Evolutionary conservation across 768 basidiomycete genomes (phyloP), one percentile per base, ranked within the genome.

Genomic region (Kwoniella dendrophila): DNA sequence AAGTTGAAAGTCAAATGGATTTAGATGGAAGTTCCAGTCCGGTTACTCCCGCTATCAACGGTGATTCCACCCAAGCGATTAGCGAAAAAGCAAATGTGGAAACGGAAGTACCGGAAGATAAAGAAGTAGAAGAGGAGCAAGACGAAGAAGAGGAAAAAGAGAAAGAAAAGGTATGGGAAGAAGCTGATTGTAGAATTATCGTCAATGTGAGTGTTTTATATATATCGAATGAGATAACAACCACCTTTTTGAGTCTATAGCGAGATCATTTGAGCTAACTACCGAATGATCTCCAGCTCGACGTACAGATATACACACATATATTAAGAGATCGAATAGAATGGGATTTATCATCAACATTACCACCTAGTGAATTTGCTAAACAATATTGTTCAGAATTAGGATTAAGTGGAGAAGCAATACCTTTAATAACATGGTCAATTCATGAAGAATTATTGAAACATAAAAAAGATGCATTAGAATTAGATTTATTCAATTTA

Each of bases 291-390:
- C 36, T n/a, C 20, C 78, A 96, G 92, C 91, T 99, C 75, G 96
- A 99, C 80, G 92, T 98, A 26, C 96, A 99, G 78, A 89, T 99
- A 74, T 90, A 88, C 24, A 90, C 88, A 48, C 84, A 92, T 75
- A 92, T 95, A 78, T 83, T 99, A 1, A 83, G 90, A 59, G 96
- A 99, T 80, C 90, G 93, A 74, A 92, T 99, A 68, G 96, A 99
- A 80, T 99, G 95, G 95, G 95, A 99, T 79, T 84, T 98, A n/a
- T 95, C 94, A 3, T 75, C 72, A 27, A 52, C 74, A 2, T 75
- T 97, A 36, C 94, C 92, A 0, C 95, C 95, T 0, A 89, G 95
- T 75, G 83, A 81, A 0, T 98, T 98, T 71, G 85, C 95, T 0
- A 80, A 81, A 38, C 86, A 85, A 51, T 87, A 97, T 33, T 92